Base-by-base conservation (phyloP, 192 early-diverging fungal species). In the Gamsiella multidivaricata region DNA sequence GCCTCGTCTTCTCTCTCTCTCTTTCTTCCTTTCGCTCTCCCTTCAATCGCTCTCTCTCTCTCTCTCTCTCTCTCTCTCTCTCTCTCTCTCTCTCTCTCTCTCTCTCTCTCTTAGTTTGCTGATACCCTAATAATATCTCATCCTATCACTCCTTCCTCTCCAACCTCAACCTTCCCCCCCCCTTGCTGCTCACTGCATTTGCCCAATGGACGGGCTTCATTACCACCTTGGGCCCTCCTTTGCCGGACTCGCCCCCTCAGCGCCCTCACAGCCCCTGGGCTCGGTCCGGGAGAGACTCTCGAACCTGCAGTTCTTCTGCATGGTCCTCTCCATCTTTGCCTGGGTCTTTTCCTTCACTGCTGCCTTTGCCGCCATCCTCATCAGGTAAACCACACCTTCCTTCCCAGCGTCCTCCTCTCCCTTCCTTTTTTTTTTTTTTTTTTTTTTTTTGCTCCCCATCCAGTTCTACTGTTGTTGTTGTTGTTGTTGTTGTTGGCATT, bases 271-370 rank as follows among this genome's bases (percentile, higher is more conserved):
- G 29, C 64, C 64, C 8, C 15, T 31, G 8, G 57, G 11, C 31
- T 82, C 81, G 1, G 65, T 82, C 43, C 80, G 81, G 81, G 58
- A 76, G 39, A 47, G 66, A 52, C 61, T 65, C 18, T 80, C 76
- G 22, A 83, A 65, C 22, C 47, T 61, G 22, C 70, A 83, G 65
- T 58, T 80, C 14, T 65, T 70, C 34, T 65, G 78, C 54, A 75
- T 83, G 76, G 55, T 83, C 49, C 31, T 83, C n/a, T 80, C 76
- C 37, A 70, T 83, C 54, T 62, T 62, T 25, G 53, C 58, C 34
- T 83, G 81, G 81, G 52, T 70, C 46, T 64, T 75, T 33, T 76
- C 51, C 51, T 76, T 66, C 53, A 67, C 53, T 37, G 64, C 72
- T 22, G 72, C 72, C 12, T 61, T 76, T 34, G 50, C 58, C 29